A percentile compares a stretch with the other conserved stretches of the same genome.
These are phyloP conservation scores for Glonium stellatum DNA, from an alignment of 495 filamentous ascomycete species.

Conservation along the genomic window DNA sequence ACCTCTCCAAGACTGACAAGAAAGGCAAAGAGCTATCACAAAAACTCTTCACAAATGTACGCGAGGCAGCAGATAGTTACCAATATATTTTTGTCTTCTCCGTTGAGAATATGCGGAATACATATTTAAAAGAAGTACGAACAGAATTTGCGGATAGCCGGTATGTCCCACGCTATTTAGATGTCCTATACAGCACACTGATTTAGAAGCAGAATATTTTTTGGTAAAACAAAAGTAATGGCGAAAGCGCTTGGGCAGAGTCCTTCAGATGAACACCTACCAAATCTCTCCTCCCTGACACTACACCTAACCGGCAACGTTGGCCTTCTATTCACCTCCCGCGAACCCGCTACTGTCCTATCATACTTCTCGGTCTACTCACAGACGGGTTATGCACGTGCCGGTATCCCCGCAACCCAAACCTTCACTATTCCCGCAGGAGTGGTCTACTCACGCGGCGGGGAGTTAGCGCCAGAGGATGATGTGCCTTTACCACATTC, in stretches of 20 bases:
- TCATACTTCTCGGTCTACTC: conserved; percentile 61
- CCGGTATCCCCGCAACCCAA: conserved; percentile 66
- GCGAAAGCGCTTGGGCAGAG: conserved; percentile 75
- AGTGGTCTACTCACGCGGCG: conserved; percentile 64
- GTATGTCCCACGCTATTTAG: conserved; percentile 40
- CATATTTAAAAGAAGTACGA: conserved; percentile 86
- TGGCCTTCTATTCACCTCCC: conserved; percentile 84
- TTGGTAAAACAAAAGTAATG: conserved; percentile 99
- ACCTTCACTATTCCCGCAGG: conserved; percentile 73
- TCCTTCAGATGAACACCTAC: conserved; percentile 67
- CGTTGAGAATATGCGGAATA: conserved; percentile 98
- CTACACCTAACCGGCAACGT: conserved; percentile 72
- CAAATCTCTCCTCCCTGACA: conserved; percentile 61
- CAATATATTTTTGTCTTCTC: conserved; percentile 86
- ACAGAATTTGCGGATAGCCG: conserved; percentile 76
- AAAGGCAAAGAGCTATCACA: conserved; percentile 88
- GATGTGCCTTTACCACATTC: conserved; percentile 83
- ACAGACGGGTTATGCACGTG: conserved; percentile 79
- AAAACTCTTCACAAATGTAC: conserved; percentile 79
- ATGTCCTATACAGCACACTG: neutral
- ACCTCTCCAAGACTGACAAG: conserved; percentile 84
- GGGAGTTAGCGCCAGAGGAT: conserved; percentile 67
- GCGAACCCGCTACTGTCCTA: conserved; percentile 53
- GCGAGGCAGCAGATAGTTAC: conserved; percentile 76
- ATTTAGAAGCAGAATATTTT: conserved; percentile 63